phyloP scores from a whole-genome alignment of 306 rosid species.

The Quillaja saponaria region DNA sequence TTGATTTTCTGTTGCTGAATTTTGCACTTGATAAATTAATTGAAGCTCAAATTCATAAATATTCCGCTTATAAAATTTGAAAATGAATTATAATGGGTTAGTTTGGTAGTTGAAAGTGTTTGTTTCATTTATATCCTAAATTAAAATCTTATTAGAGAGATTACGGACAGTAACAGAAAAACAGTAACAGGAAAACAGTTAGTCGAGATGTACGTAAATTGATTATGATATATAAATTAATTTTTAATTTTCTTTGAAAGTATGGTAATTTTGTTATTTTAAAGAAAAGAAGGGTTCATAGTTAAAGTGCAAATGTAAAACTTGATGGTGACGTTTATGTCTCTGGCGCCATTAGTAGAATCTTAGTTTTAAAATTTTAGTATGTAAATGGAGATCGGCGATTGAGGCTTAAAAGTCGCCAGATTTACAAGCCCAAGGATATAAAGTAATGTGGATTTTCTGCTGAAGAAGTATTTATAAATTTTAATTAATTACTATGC shows the following conservation, averaged over 20 bases:
- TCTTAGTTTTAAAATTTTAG: neutral
- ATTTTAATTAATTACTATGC: conserved; percentile 13
- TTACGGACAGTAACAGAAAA: too few relatives aligned
- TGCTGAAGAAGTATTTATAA: neutral
- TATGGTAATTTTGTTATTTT: too few relatives aligned
- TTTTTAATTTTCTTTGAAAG: too few relatives aligned
- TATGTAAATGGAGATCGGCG: conserved; percentile 51
- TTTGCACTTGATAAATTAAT: too few relatives aligned
- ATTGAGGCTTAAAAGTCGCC: conserved; percentile 61
- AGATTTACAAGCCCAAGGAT: conserved; percentile 43
- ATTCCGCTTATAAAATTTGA: conserved; percentile 32
- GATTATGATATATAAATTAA: too few relatives aligned
- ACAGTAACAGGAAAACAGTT: too few relatives aligned
- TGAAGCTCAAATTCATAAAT: too few relatives aligned
- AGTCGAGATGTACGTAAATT: too few relatives aligned
- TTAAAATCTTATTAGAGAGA: too few relatives aligned
- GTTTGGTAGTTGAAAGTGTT: neutral
- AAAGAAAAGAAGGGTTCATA: too few relatives aligned
- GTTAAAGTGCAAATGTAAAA: too few relatives aligned
- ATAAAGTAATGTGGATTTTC: conserved; percentile 7
- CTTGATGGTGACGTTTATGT: conserved; percentile 9
- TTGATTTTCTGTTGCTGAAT: conserved; percentile 38
- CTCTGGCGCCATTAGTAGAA: conserved; percentile 29
- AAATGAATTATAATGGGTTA: neutral
- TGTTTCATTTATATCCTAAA: too few relatives aligned